Base-by-base conservation (phyloP, 192 early-diverging fungal genomes). In the Coemansia sp. region DNA sequence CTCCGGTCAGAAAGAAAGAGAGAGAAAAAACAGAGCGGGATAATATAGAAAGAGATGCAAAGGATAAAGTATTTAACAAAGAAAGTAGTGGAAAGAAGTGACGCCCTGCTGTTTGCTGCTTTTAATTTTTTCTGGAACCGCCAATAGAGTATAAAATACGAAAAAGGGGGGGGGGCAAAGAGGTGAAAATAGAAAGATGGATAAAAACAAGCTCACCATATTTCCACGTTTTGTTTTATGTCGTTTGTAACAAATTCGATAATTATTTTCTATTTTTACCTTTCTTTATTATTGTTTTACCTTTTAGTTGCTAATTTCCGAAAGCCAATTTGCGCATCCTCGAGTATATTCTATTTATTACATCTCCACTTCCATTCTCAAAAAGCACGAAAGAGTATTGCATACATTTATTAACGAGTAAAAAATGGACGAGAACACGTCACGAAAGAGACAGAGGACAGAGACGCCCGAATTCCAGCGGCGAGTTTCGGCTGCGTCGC, bases 401-500 rank as follows among this genome's bases (percentile, higher is more conserved):
- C 32, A 32, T 32, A 32, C 32, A 32, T 32, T 32, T 32, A 32
- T 32, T 32, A 32, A 32, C 32, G 32, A 32, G 32, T 32, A 32
- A 32, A 2, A 32, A 32, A 72, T 72, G 67, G 63, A 65, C 6
- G 59, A 64, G 36, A 46, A 39, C 37, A 66, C 61, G 43, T 52
- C 68, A 43, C 70, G 73, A 39, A 81, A 81, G 69, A 64, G 78
- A 62, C 78, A 72, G 63, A 67, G 78, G 11, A 61, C 66, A 32
- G 69, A 74, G 39, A 63, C 69, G 46, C 70, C 78, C 8, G 73
- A 73, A 43, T 70, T 69, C 39, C 46, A 71, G 56, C 73, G 78
- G 15, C 73, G 73, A 32, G 73, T 81, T 10, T 81, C 78, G 10
- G 73, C 78, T 48, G 78, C 78, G 13, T 81, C 78, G 45, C 66